Evolutionary conservation across 257 asterid species (phyloP).

Genomic region (Scutellaria minor): DNA sequence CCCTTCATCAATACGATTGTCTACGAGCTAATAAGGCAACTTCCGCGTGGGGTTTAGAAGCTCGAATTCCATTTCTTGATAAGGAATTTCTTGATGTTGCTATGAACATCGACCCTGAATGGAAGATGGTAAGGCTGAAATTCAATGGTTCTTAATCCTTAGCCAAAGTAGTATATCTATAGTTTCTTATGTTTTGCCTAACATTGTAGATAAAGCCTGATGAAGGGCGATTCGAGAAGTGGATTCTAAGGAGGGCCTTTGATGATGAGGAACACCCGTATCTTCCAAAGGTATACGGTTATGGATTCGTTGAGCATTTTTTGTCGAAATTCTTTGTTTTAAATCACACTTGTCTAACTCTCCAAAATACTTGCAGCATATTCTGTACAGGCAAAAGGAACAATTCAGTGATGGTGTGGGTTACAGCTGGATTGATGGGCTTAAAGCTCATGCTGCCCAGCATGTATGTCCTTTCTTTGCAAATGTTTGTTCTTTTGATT

Average conservation of each 20-base stretch:
- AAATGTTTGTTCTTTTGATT: background rate
- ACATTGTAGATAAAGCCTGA: slow-evolving; percentile 70
- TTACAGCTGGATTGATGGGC: slow-evolving; percentile 99
- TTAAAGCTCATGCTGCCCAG: slow-evolving; percentile 80
- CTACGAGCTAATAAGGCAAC: slow-evolving; percentile 93
- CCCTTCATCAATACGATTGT: slow-evolving; percentile 96
- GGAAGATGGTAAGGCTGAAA: slow-evolving; percentile 66
- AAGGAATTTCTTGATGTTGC: slow-evolving; percentile 88
- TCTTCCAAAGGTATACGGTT: slow-evolving; percentile 80
- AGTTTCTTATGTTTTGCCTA: slow-evolving; percentile 16
- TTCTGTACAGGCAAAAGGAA: slow-evolving; percentile 90
- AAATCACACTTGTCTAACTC: slow-evolving; percentile 23
- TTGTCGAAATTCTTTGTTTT: background rate
- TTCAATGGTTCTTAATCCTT: background rate
- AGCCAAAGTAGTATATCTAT: background rate
- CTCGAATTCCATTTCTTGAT: slow-evolving; percentile 89
- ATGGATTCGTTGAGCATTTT: background rate
- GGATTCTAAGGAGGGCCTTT: slow-evolving; percentile 92
- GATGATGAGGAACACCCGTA: slow-evolving; percentile 88
- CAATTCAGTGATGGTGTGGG: slow-evolving; percentile 99
- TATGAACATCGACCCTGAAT: slow-evolving; percentile 92
- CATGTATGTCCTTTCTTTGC: slow-evolving; percentile 52
- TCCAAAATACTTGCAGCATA: slow-evolving; percentile 65
- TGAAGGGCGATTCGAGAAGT: slow-evolving; percentile 84
- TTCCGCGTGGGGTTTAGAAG: slow-evolving; percentile 99